Evolutionary conservation across 345 rosid genomes (phyloP), one percentile per base, ranked within the genome.

Genomic region (Brassica rapa): DNA sequence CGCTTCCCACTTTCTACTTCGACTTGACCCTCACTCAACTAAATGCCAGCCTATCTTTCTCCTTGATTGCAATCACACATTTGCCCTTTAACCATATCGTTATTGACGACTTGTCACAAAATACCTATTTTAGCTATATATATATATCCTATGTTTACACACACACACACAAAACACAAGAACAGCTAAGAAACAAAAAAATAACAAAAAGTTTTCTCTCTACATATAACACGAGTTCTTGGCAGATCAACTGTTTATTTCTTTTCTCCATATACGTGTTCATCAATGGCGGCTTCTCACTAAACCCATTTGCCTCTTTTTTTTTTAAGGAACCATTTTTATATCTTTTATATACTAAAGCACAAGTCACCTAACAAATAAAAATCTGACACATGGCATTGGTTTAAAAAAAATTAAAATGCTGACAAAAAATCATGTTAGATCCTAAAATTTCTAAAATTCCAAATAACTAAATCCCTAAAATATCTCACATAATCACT

Each of bases 201-300:
- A 29, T 53, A 53, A 29, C 4, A 19, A 39, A 53, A 70, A n/a
- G 16, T n/a, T 24, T 4, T 51, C 27, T 10, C 74, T 56, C 64
- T 56, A 6, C 30, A 57, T 70, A 6, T 7, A 71, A 21, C 66
- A 71, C 74, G 61, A 23, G 66, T 37, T 23, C 27, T 27, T 3
- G 11, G 30, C 72, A 55, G 72, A 74, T 66, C 64, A 74, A 66
- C 66, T 74, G 71, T 66, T 49, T 49, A 7, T n/a, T 2, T 62
- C 72, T 15, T 4, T 15, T 69, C 43, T 9, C 62, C 24, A 15
- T 23, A 7, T 55, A 80, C 76, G 76, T 70, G 71, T 75, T 70
- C 83, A 75, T 70, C 68, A 75, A 75, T 80, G 80, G 55, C 76
- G 12, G 64, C 19, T 6, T 64, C 32, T 74, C 55, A n/a, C 80